Conservation (phyloP, 192 early-diverging fungal species). For the Chytriomyces confervae region DNA sequence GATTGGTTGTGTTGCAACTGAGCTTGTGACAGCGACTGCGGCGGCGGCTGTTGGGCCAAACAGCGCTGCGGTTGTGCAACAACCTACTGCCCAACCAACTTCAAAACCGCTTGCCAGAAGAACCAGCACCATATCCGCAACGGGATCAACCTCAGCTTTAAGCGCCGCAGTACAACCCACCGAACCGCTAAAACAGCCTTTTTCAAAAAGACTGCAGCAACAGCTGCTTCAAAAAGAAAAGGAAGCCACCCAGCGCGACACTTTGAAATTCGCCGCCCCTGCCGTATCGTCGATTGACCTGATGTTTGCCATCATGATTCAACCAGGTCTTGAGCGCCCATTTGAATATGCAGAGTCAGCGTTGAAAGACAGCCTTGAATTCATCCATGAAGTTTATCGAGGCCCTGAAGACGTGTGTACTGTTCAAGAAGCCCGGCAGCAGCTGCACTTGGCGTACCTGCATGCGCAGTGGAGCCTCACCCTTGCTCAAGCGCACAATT, state of each 20-base stretch:
- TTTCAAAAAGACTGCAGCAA: background rate
- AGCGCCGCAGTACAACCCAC: background rate
- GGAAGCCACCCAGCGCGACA: background rate
- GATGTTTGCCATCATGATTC: too few species aligned
- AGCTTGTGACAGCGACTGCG: background rate
- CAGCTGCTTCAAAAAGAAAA: too few species aligned
- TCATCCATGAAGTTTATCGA: background rate
- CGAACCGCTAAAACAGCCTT: background rate
- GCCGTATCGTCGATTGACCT: too few species aligned
- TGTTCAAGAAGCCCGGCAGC: background rate
- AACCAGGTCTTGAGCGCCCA: background rate
- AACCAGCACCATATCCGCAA: too few species aligned
- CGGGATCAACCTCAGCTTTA: background rate
- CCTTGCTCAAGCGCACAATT: background rate
- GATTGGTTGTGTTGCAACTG: background rate
- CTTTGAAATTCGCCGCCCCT: background rate
- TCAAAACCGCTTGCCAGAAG: too few species aligned
- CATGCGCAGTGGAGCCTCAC: background rate
- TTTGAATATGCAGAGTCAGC: background rate
- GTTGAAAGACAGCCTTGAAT: background rate
- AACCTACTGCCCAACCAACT: background rate
- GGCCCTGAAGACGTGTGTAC: background rate
- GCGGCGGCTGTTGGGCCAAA: too few species aligned
- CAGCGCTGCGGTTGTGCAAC: too few species aligned
- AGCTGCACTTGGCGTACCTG: background rate